Evolutionary conservation across 2,329 filamentous ascomycete species (phyloP), one percentile per base, ranked within the genome.

Genomic region (Nothopassalora personata): DNA sequence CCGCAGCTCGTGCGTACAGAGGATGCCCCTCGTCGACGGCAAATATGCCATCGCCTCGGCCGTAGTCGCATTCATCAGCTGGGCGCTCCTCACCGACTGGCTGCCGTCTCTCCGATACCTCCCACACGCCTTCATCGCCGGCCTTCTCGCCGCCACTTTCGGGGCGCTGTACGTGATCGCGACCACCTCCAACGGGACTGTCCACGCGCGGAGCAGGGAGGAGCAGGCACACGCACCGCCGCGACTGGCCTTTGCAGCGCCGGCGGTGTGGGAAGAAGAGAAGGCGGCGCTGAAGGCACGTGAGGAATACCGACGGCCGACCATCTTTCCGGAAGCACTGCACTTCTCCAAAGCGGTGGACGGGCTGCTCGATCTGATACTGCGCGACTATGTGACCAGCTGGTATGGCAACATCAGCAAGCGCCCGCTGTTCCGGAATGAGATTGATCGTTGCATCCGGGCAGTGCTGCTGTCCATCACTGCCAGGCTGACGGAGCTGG

Each of bases 371-470:
- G 84, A 87, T 53, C 78, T 91, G 54, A 83, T 96, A 54, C 75
- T 91, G 64, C 83, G 89, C 64, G 91, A 97, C 72, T 97, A 96
- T 72, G 85, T 99, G 58, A 84, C 83, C 59, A 87, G 87, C 50
- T 99, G 94, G 94, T 97, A 97, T 74, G 82, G 81, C 33, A 83
- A 86, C 69, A 97, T 99, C 71, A 96, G 90, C 76, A 82, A 81
- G 63, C 91, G 88, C 68, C 85, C 87, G 1, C 82, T 83, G 0
- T 99, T 99, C 68, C 80, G 87, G 58, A 88, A 96, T 72, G 88
- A 96, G 75, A 87, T 97, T 59, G 93, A 99, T 74, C 86, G 83
- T 65, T 83, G 86, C 4, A 84, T 97, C 64, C 86, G 94, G 49
- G 77, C 83, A 60, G 90, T 89, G 11, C 75, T 97, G 61, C 79